phyloP scores from a whole-genome alignment of 1,139 yeast genomes.

The Suhomyces coccinellae region DNA sequence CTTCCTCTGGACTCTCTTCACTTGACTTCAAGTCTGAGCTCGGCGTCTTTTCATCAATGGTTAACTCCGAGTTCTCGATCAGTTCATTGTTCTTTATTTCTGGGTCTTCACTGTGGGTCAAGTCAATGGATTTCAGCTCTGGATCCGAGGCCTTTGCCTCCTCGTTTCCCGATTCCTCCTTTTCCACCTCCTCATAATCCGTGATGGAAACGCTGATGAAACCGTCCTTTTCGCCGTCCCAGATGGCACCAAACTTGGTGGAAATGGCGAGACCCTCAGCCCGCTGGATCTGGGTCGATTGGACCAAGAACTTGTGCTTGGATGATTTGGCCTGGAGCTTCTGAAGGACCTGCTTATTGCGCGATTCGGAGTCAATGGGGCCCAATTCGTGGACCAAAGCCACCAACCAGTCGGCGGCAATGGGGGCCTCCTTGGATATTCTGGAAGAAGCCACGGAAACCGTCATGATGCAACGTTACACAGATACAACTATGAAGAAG shows the following conservation, averaged over 20 bases:
- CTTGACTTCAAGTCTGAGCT: too few species aligned
- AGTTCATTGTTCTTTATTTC: too few species aligned
- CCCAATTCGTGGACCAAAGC: conserved; percentile 6
- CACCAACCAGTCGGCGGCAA: conserved; percentile 9
- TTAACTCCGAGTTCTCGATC: too few species aligned
- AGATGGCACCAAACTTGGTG: conserved; percentile 37
- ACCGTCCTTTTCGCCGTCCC: conserved; percentile 45
- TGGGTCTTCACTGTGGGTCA: too few species aligned
- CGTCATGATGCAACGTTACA: not conserved
- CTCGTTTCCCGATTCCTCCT: not conserved
- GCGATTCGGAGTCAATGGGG: conserved; percentile 1
- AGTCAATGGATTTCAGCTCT: too few species aligned
- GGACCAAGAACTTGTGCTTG: conserved; percentile 38
- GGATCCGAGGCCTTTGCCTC: too few species aligned
- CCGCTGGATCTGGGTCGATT: conserved; percentile 24
- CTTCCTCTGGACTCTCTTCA: too few species aligned
- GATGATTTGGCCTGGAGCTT: conserved; percentile 33
- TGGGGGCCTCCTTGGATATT: conserved; percentile 13
- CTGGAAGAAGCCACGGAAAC: conserved; percentile 7
- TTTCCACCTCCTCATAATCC: not conserved
- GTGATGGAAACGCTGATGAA: conserved; percentile 22
- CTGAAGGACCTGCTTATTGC: conserved; percentile 18
- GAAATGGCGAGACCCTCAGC: conserved; percentile 19
- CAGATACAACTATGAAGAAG: not conserved
- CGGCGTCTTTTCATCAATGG: too few species aligned